Base-by-base conservation (phyloP, 2,329 filamentous ascomycete species). In the Pseudogymnoascus sp. region DNA sequence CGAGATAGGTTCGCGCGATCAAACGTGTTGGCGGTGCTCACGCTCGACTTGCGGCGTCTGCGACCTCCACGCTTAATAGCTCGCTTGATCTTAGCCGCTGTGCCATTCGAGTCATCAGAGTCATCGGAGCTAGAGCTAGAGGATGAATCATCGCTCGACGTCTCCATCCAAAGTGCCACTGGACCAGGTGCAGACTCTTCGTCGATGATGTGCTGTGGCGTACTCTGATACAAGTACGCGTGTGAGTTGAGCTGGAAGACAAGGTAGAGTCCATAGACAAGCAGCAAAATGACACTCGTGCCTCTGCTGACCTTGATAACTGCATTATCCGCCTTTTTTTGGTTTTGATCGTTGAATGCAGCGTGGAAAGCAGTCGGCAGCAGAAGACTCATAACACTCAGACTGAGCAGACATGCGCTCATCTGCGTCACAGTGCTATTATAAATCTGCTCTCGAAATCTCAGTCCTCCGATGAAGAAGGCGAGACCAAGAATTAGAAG, bases 381-480 rank as follows among this genome's bases (percentile, higher is more conserved):
- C 26, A 96, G 82, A 21, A 96, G 80, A 78, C 92, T 96, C 76
- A 91, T 92, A 65, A 96, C 92, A 71, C 90, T 92, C 74, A 96
- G 76, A 78, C 91, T 95, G 68, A 97, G 83, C 69, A 97, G 80
- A 77, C 91, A 96, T 60, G 92, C 92, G 73, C 91, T 96, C 91
- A 96, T 96, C 74, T 97, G 92, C 0, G 92, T 96, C 63, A 96
- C 91, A 21, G 91, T 96, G 76, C 87, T 94, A 77, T 96, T 97
- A 77, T 96, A 97, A 66, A 97, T 87, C 79, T 96, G 92, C 78
- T 97, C 92, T 72, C 89, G 88, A 74, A 86, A 96, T 66, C 91
- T 87, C 62, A 96, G 78, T 66, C 92, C 92, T 71, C 92, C 92
- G 23, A 95, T 77, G 61, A 96, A 82, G 74, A 97, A 96, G 63